These are phyloP conservation scores for Pseudomassariella vexata DNA, from an alignment of 2,329 filamentous ascomycete species.

Conservation along the genomic window DNA sequence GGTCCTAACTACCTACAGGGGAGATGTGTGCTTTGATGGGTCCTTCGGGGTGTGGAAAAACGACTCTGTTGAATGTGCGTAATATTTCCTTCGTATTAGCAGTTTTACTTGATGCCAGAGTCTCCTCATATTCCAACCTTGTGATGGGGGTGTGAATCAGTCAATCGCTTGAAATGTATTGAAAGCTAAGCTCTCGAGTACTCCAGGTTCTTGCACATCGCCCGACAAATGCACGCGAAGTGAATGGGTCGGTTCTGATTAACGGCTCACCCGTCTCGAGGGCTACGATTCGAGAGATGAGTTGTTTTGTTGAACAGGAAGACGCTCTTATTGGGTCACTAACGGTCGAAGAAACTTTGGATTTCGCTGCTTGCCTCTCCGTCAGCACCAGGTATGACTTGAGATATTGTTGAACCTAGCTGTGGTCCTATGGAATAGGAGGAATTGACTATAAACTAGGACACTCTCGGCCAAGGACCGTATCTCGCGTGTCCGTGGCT, in stretches of 20 bases:
- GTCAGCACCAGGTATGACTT: conserved; percentile 47
- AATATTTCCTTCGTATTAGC: too few relatives aligned
- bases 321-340: conserved; percentile 77
- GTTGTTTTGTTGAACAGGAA: conserved; percentile 81
- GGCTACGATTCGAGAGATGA: conserved; percentile 56
- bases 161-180: too few relatives aligned
- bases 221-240: conserved; percentile 43
- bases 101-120: too few relatives aligned
- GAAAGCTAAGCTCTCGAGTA: too few relatives aligned
- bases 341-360: conserved; percentile 73
- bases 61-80: too few relatives aligned
- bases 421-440: too few relatives aligned
- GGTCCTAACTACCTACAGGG: too few relatives aligned
- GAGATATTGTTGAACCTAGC: too few relatives aligned
- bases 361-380: conserved; percentile 66
- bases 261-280: conserved; percentile 55
- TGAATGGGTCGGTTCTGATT: conserved; percentile 49
- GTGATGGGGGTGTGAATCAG: too few relatives aligned
- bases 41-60: conserved; percentile 65
- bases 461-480: conserved; percentile 46
- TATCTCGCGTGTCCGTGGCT: conserved; percentile 54
- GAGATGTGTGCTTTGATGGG: conserved; percentile 79
- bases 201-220: conserved; percentile 72
- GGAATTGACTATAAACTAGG: conserved; percentile 21
- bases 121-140: too few relatives aligned